phyloP scores from a whole-genome alignment of 2,329 filamentous ascomycete genomes.

The Clonostachys solani region DNA sequence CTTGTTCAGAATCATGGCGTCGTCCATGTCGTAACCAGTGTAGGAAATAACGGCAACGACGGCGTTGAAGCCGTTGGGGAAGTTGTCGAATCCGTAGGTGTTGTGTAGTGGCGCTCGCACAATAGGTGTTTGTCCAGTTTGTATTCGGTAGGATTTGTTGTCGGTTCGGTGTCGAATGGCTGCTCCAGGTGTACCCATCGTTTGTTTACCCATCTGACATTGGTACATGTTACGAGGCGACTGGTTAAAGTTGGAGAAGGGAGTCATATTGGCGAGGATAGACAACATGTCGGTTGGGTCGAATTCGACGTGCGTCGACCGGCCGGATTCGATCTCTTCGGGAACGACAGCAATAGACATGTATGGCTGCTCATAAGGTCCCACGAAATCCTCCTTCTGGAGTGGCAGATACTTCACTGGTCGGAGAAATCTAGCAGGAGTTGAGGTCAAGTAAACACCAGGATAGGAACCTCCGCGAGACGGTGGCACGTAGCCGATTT shows the following conservation, averaged over 20 bases:
- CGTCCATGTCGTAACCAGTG: slow-evolving; percentile 99
- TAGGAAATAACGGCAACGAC: slow-evolving; percentile 98
- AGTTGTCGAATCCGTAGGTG: slow-evolving; percentile 95
- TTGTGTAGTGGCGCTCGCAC: slow-evolving; percentile 92
- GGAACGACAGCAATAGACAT: slow-evolving; percentile 97
- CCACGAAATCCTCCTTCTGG: slow-evolving; percentile 81
- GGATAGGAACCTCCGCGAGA: slow-evolving; percentile 93
- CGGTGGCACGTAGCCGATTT: slow-evolving; percentile 86
- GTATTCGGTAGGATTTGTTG: slow-evolving; percentile 93
- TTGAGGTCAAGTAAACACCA: slow-evolving; percentile 89
- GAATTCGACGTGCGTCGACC: slow-evolving; percentile 90
- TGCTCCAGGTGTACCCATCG: slow-evolving; percentile 93
- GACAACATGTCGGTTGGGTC: slow-evolving; percentile 96
- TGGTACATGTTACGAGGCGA: slow-evolving; percentile 99
- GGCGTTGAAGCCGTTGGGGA: slow-evolving; percentile 93
- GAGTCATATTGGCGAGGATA: slow-evolving; percentile 97
- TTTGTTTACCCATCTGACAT: slow-evolving; percentile 99
- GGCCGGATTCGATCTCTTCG: slow-evolving; percentile 78
- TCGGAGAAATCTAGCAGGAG: slow-evolving; percentile 80
- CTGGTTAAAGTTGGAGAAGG: slow-evolving; percentile 98
- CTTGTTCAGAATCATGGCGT: slow-evolving; percentile 99
- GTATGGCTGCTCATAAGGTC: slow-evolving; percentile 93
- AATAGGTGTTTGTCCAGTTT: slow-evolving; percentile 93
- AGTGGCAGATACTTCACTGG: slow-evolving; percentile 90
- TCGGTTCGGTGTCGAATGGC: slow-evolving; percentile 84